A percentile compares a stretch with the other conserved stretches of the same genome.
These are phyloP conservation scores for Curvularia verruculosa DNA, from an alignment of 2,329 filamentous ascomycete genomes.

Conservation along the genomic window DNA sequence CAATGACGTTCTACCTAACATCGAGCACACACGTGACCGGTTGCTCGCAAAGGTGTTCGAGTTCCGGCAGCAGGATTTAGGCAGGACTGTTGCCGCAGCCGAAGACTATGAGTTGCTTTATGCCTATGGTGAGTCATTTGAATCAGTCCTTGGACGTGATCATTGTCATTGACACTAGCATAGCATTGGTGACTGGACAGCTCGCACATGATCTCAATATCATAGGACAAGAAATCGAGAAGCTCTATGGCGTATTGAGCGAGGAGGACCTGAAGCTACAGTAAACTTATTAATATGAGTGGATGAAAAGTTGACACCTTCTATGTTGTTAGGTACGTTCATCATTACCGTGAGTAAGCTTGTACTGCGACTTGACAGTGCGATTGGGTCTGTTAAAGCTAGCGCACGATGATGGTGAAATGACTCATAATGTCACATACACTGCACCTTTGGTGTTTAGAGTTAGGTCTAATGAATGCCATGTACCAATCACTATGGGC, in stretches of 20 bases:
- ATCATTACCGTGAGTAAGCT: neutral
- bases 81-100: constrained; percentile 63
- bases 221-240: constrained; percentile 63
- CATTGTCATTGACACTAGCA: constrained; percentile 14
- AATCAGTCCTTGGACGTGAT: neutral
- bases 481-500: neutral
- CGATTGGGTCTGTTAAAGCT: neutral
- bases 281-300: constrained; percentile 17
- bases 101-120: constrained; percentile 91
- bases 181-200: constrained; percentile 67
- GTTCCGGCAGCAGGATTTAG: constrained; percentile 74
- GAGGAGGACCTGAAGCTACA: constrained; percentile 65
- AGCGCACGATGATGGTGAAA: neutral
- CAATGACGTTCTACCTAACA: constrained; percentile 84
- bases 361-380: neutral
- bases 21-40: constrained; percentile 79
- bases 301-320: neutral
- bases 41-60: constrained; percentile 86
- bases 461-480: neutral
- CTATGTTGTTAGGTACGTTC: neutral
- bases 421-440: constrained; percentile 2
- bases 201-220: constrained; percentile 61
- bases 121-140: constrained; percentile 71
- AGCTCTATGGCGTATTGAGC: constrained; percentile 65
- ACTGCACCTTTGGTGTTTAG: neutral